Evolutionary conservation across 2,329 filamentous ascomycete genomes (phyloP).

Genomic region (Monosporascus cannonballus): DNA sequence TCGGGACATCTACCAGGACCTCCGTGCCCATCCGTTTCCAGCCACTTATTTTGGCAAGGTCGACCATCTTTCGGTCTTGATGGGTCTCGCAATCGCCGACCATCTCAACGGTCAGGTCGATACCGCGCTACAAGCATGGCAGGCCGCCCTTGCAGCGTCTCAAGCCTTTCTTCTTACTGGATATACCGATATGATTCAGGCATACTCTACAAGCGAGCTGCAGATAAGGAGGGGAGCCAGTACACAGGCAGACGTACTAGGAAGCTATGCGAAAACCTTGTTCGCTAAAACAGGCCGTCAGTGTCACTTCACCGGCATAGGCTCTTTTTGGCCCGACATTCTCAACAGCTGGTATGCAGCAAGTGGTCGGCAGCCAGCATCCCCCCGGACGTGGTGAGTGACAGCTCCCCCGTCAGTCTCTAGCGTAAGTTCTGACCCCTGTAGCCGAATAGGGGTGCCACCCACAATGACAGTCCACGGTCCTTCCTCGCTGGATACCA

Average conservation of each 20-base stretch:
- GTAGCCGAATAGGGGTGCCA: too few species aligned
- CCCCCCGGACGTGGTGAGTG: not conserved
- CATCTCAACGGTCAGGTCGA: constrained; percentile 2
- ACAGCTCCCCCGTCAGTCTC: not conserved
- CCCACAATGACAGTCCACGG: too few species aligned
- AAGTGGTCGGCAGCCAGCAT: not conserved
- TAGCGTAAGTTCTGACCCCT: not conserved
- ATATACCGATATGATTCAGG: constrained; percentile 8
- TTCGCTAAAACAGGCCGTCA: constrained; percentile 4
- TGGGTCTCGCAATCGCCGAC: constrained; percentile 1
- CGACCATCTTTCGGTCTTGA: constrained; percentile 1
- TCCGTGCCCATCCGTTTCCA: not conserved
- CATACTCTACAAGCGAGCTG: constrained; percentile 3
- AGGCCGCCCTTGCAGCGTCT: constrained; percentile 4
- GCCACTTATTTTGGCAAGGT: constrained; percentile 1
- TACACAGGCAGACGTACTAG: not conserved
- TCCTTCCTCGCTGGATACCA: too few species aligned
- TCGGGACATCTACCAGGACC: constrained; percentile 1
- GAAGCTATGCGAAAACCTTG: not conserved
- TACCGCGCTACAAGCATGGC: constrained; percentile 1
- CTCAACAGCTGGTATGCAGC: not conserved
- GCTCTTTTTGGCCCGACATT: constrained; percentile 4
- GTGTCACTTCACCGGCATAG: constrained; percentile 5
- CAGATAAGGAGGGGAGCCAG: constrained; percentile 1
- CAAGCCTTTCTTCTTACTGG: constrained; percentile 1